Percentiles rank a stretch among this genome's conserved stretches.
Conservation (phyloP, 2,329 filamentous ascomycete species). For the Talaromyces sp. region DNA sequence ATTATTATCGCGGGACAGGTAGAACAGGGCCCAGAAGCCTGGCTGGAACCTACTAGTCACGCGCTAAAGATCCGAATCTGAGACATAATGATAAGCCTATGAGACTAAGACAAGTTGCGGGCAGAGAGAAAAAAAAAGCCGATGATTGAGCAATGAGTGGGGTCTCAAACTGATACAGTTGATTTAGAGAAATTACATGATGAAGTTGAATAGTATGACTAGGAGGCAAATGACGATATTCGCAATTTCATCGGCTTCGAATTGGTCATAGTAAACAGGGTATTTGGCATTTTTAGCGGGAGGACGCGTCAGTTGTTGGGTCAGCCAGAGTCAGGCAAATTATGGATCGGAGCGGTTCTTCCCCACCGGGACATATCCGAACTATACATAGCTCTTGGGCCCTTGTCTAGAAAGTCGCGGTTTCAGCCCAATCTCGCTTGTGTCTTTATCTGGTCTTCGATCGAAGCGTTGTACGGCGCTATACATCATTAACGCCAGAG, state of each 20-base stretch:
- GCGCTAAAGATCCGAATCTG: not conserved
- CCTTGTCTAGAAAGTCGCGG: slow-evolving; percentile 2
- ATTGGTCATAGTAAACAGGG: not conserved
- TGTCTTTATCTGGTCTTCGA: not conserved
- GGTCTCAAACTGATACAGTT: not conserved
- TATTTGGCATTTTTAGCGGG: not conserved
- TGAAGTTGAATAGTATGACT: too few species aligned
- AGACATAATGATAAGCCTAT: slow-evolving; percentile 3
- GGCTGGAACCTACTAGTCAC: slow-evolving; percentile 12
- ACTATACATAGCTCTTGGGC: slow-evolving; percentile 20
- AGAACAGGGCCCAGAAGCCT: slow-evolving; percentile 2
- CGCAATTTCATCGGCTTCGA: not conserved
- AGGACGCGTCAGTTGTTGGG: slow-evolving; percentile 22
- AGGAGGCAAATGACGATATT: not conserved
- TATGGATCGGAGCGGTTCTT: slow-evolving; percentile 7
- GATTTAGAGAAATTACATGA: too few species aligned
- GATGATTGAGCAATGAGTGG: too few species aligned
- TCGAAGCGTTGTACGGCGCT: not conserved
- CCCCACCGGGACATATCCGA: slow-evolving; percentile 11
- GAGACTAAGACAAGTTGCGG: not conserved
- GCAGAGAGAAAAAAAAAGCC: not conserved
- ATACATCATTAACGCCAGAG: not conserved
- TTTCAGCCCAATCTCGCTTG: slow-evolving; percentile 15
- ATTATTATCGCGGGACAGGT: slow-evolving; percentile 6
- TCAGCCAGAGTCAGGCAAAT: slow-evolving; percentile 12